Percentiles rank a stretch among this genome's conserved stretches.
Conservation (phyloP, 352 stramenopile genomes). For the Pythium grandisporangium region DNA sequence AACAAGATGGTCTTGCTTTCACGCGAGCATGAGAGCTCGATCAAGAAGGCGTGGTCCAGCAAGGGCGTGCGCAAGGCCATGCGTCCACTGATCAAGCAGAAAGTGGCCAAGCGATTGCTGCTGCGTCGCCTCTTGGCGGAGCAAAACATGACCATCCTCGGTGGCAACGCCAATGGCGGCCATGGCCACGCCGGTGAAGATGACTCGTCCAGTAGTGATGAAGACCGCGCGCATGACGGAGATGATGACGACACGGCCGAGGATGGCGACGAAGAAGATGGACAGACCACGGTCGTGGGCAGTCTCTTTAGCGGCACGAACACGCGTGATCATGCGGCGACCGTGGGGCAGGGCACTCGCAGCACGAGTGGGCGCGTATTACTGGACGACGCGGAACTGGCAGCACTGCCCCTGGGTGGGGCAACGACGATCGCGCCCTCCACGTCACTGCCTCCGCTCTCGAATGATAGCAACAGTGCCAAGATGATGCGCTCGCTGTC, state of each 20-base stretch:
- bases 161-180: too few species aligned
- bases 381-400: conserved; percentile 66
- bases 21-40: conserved; percentile 79
- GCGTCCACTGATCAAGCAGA: conserved; percentile 79
- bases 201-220: conserved; percentile 71
- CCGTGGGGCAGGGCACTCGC: conserved; percentile 6
- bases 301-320: conserved; percentile 69
- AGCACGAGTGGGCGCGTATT: conserved; percentile 20
- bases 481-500: conserved; percentile 74
- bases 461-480: conserved; percentile 41
- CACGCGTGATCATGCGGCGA: conserved; percentile 29
- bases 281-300: conserved; percentile 71
- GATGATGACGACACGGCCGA: conserved; percentile 22
- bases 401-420: too few species aligned
- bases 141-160: conserved; percentile 37
- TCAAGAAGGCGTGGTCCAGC: conserved; percentile 84
- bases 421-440: too few species aligned
- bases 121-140: conserved; percentile 68
- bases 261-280: conserved; percentile 46
- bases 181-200: conserved; percentile 27
- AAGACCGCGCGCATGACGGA: conserved; percentile 42
- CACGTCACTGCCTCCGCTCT: too few species aligned
- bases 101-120: conserved; percentile 73
- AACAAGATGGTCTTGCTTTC: conserved; percentile 81
- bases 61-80: conserved; percentile 83